Evolutionary conservation across 2,329 filamentous ascomycete genomes (phyloP), one percentile per base, ranked within the genome.

Genomic region (Anthostomella pinea): DNA sequence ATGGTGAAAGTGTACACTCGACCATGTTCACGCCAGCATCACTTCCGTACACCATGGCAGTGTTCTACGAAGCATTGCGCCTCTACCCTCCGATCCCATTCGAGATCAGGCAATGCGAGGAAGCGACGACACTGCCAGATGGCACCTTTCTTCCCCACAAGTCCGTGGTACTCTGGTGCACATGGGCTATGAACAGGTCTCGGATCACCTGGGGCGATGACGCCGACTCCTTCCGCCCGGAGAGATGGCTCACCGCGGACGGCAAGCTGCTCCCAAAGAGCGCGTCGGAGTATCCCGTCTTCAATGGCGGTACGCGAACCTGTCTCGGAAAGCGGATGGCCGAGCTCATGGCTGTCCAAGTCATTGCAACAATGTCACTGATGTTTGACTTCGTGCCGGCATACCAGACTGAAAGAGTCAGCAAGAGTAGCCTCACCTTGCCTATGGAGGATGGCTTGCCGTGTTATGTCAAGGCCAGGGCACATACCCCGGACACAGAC

Each of bases 321-420:
- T 83, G 79, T 43, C 58, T 83, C 22, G 79, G 79, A 3, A 79
- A 77, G 64, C 75, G 70, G 49, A 82, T 83, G 79, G 79, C 80
- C 3, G 78, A 83, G 58, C 46, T 70, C 5, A 68, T 83, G 26
- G 77, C 71, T 5, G 69, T 73, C 11, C 75, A 79, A 58, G 70
- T 74, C 7, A 66, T 82, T 47, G 68, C 73, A 3, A 65, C 62
- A 1, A 52, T 81, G 40, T 56, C 70, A 4, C 56, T 60, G 24
- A 46, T 55, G 3, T 83, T 81, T 48, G 69, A 78, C 6, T 74
- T 81, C 33, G 53, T 51, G 40, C 58, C 62, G 11, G 64, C 63
- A 4, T 70, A 64, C 40, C 60, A 66, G 14, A 59, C 48, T 23
- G 69, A 77, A 49, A 69, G 76, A 46, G 63, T 69, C 13, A 81